Evolutionary conservation across 1,284 basidiomycete genomes (phyloP), one percentile per base, ranked within the genome.

Genomic region (Pholiota adiposa): DNA sequence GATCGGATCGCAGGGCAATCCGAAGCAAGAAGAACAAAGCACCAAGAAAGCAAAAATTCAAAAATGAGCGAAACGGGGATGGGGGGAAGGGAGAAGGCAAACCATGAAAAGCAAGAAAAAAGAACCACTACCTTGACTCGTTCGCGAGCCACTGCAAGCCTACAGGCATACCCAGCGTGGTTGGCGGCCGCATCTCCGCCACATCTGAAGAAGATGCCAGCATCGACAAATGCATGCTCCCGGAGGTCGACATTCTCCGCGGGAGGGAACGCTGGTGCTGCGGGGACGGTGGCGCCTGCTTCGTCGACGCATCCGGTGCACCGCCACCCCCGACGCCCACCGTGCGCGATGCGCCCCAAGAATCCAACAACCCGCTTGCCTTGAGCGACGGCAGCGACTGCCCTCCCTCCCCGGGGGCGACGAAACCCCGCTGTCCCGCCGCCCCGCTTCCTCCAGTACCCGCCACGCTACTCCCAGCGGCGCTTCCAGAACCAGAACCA

Each of bases 321-420:
- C 68, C 65, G 43, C 41, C 29, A 49, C n/a, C n/a, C n/a, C n/a
- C n/a, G n/a, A n/a, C n/a, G n/a, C n/a, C n/a, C n/a, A 12, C 34
- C 19, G 63, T 60, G 58, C 69, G 67, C 41, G 69, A 61, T 41
- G 64, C 59, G 14, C 67, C 69, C 76, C 77, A 77, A 12, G 72
- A 83, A 66, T 89, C 87, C 51, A 91, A 73, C 43, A 91, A 76
- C 8, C 89, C 89, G 63, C 86, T 89, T 19, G 86, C 83, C 73
- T 90, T 90, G 52, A 91, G 74, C 33, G 89, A 90, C 18, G 89
- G 89, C 56, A 91, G 72, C 11, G 84, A 85, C 63, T 76, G 79
- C 56, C 70, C 60, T 29, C 73, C 69, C 38, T 75, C 77, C 48
- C 67, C 71, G 21, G 63, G 60, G 31, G 29, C 16, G 12, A 49